phyloP scores from a whole-genome alignment of 2,329 filamentous ascomycete species.

The Onygenales sp. region DNA sequence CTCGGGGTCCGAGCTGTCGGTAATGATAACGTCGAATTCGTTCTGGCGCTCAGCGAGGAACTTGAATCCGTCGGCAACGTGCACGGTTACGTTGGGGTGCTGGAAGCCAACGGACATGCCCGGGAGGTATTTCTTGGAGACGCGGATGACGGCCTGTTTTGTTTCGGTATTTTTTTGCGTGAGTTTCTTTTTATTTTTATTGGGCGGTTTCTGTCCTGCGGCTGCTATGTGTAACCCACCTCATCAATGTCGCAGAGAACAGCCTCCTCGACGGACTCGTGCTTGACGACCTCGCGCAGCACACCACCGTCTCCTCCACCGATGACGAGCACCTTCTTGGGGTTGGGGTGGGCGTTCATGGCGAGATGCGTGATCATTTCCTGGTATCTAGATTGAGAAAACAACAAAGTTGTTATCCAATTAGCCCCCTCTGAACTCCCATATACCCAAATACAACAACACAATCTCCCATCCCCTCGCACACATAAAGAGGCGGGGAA shows the following conservation, averaged over 20 bases:
- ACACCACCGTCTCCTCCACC: slow-evolving; percentile 96
- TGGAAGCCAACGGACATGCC: slow-evolving; percentile 88
- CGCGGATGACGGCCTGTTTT: slow-evolving; percentile 81
- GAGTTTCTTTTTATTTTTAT: neutral
- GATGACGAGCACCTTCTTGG: slow-evolving; percentile 97
- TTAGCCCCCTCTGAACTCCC: neutral
- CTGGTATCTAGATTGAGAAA: slow-evolving; percentile 56
- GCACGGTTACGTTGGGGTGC: slow-evolving; percentile 85
- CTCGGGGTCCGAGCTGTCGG: slow-evolving; percentile 94
- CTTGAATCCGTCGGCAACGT: slow-evolving; percentile 97
- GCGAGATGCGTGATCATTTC: slow-evolving; percentile 99
- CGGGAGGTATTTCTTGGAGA: slow-evolving; percentile 96
- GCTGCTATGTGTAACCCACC: slow-evolving; percentile 31
- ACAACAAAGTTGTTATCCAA: neutral
- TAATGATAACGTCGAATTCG: slow-evolving; percentile 98
- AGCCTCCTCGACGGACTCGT: slow-evolving; percentile 92
- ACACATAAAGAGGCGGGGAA: neutral
- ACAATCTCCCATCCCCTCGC: neutral
- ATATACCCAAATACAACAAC: neutral
- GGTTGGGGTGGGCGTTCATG: slow-evolving; percentile 96
- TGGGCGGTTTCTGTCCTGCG: neutral
- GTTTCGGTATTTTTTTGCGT: neutral
- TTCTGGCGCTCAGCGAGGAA: slow-evolving; percentile 96
- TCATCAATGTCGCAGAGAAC: slow-evolving; percentile 98
- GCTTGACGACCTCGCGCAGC: slow-evolving; percentile 97